Base-by-base conservation (phyloP, 306 rosid species). In the Gynostemma pentaphyllum region DNA sequence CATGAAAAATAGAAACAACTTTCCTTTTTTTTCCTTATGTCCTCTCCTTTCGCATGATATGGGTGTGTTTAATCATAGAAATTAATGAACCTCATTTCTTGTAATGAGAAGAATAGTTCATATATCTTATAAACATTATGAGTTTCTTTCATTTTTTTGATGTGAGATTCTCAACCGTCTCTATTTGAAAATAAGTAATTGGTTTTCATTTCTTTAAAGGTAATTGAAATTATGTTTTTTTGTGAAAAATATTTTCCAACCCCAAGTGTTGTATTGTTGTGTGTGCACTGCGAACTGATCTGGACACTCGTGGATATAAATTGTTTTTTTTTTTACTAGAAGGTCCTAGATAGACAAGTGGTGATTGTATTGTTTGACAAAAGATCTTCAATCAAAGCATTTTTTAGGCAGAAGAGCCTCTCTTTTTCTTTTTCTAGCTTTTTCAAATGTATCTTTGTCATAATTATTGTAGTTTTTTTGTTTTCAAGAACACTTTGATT, bases 311-410 rank as follows among this genome's bases (percentile, higher is more conserved):
- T n/a, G n/a, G n/a, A n/a, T n/a, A n/a, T n/a, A n/a, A n/a, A 71
- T 13, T 69, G 36, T 51, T 46, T 7, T n/a, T 27, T 19, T 37
- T 37, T 49, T 64, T 64, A 50, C 36, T 45, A 44, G 51, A 12
- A 50, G 64, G 79, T 61, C 76, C 30, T 26, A 13, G 83, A 71
- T 80, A 39, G 67, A 70, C 82, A 73, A 79, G 79, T 24, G 70
- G 80, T 85, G 80, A 88, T 84, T 81, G 78, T 78, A 53, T 72
- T 62, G 79, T 83, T 85, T 89, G 85, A 77, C 3, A 54, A 76
- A 78, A 78, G 65, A 64, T 42, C 65, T 71, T 75, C 30, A 69
- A 69, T 71, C 79, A 56, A 62, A 69, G 76, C 75, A 68, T 72
- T 30, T 72, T 30, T 32, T 52, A 19, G 68, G 68, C 42, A 37